Evolutionary conservation across 2,329 filamentous ascomycete species (phyloP).

Genomic region (Nemania sp.): DNA sequence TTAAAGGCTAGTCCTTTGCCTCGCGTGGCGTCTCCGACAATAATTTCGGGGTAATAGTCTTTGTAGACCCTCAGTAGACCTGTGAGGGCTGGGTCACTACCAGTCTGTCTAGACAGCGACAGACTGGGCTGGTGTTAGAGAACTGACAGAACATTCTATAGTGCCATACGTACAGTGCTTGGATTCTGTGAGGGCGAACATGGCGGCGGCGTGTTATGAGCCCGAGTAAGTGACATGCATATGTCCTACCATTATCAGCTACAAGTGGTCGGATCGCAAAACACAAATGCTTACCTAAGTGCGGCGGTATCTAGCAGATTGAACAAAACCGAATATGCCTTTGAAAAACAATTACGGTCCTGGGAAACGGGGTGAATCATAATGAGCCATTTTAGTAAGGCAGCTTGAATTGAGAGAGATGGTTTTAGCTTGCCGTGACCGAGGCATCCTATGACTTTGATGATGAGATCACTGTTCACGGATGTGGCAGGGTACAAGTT

Average conservation of each 20-base stretch:
- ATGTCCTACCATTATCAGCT: slow-evolving; percentile 46
- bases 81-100: slow-evolving; percentile 73
- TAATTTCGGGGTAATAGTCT: slow-evolving; percentile 88
- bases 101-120: slow-evolving; percentile 60
- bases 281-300: slow-evolving; percentile 56
- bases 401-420: slow-evolving; percentile 68
- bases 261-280: background rate
- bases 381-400: slow-evolving; percentile 77
- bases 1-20: slow-evolving; percentile 66
- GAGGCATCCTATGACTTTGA: slow-evolving; percentile 71
- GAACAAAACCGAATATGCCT: slow-evolving; percentile 76
- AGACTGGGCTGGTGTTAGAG: slow-evolving; percentile 47
- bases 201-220: slow-evolving; percentile 79
- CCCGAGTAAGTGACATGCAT: slow-evolving; percentile 76
- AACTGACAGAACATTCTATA: background rate
- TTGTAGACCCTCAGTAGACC: slow-evolving; percentile 82
- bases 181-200: slow-evolving; percentile 81
- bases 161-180: slow-evolving; percentile 61
- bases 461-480: slow-evolving; percentile 62
- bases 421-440: slow-evolving; percentile 79
- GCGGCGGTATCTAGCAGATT: slow-evolving; percentile 80
- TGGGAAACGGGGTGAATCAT: slow-evolving; percentile 74
- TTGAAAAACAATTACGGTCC: slow-evolving; percentile 63
- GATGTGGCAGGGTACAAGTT: slow-evolving; percentile 74
- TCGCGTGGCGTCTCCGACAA: slow-evolving; percentile 69